These are phyloP conservation scores for Panicum miliaceum DNA, from an alignment of 176 grass and related monocot species.

Conservation along the genomic window DNA sequence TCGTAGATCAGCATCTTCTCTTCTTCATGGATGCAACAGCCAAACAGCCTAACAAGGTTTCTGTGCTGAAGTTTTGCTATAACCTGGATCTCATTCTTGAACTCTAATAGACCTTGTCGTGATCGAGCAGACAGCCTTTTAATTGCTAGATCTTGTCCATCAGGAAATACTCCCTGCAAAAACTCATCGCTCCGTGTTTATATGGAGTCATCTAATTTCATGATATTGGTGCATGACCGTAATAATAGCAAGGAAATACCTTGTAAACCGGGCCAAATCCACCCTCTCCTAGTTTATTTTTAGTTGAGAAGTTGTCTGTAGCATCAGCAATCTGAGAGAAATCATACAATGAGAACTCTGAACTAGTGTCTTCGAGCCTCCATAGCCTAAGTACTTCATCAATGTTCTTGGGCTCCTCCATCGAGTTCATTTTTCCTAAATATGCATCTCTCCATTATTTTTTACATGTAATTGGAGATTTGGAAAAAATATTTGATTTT, in stretches of 20 bases:
- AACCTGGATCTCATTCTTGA: conserved; percentile 69
- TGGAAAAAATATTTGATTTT: neutral
- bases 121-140: conserved; percentile 62
- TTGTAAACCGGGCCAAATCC: conserved; percentile 88
- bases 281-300: conserved; percentile 64
- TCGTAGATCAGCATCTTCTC: conserved; percentile 80
- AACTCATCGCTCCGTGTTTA: conserved; percentile 15
- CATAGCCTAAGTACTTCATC: conserved; percentile 23
- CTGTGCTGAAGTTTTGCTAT: conserved; percentile 67
- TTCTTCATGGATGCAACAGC: conserved; percentile 51
- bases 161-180: conserved; percentile 59
- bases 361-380: conserved; percentile 37
- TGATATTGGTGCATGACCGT: neutral
- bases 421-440: conserved; percentile 34
- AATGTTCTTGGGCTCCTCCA: neutral
- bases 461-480: neutral
- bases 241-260: conserved; percentile 35
- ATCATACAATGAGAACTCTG: conserved; percentile 46
- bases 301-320: conserved; percentile 61
- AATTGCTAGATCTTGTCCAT: conserved; percentile 61
- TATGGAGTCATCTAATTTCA: neutral
- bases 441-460: conserved; percentile 33
- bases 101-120: conserved; percentile 66
- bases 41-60: conserved; percentile 60
- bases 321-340: conserved; percentile 46